Evolutionary conservation across 768 basidiomycete genomes (phyloP), one percentile per base, ranked within the genome.

Genomic region (Suillus americanus): DNA sequence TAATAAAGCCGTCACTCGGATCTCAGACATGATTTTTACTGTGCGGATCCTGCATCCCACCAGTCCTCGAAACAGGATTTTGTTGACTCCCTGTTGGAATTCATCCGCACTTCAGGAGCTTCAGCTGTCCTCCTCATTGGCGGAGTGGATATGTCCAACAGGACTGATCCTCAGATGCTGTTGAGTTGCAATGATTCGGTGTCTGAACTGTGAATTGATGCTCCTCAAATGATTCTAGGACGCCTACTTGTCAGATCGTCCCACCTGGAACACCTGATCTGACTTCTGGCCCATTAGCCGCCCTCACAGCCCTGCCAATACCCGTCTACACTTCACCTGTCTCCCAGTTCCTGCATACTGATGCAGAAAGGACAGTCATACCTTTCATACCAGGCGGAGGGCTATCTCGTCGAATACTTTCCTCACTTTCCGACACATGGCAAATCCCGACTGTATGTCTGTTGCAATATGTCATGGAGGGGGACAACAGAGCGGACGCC

Each of bases 351-450:
- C 72, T 76, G 1, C 66, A 66, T 57, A 66, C 67, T 5, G 72
- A 73, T 50, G 68, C 66, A 23, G 61, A 72, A 18, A 71, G 77
- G 23, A 64, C 72, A 54, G 72, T 74, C 25, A 80, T 87, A 20
- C 91, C 92, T 38, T 89, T 92, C 76, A 88, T 94, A 35, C 92
- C 92, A 0, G 90, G 90, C 18, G 90, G 90, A 40, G 93, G 93
- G 2, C 77, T 94, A 35, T 86, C 89, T 0, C 82, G 86, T 48
- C 82, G 89, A 33, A 79, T 94, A 54, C 77, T 95, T 7, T 80
- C 81, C 3, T 82, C 89, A 8, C 70, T 93, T 30, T 82, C 86
- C 0, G 43, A 72, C 46, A 68, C 73, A 45, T 86, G 84, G 82
- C 69, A 79, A 23, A 80, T 84, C 48, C 88, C 89, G 28, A 84